Base-by-base conservation (phyloP, 139 green algal species). In the Zygnema cylindricum region DNA sequence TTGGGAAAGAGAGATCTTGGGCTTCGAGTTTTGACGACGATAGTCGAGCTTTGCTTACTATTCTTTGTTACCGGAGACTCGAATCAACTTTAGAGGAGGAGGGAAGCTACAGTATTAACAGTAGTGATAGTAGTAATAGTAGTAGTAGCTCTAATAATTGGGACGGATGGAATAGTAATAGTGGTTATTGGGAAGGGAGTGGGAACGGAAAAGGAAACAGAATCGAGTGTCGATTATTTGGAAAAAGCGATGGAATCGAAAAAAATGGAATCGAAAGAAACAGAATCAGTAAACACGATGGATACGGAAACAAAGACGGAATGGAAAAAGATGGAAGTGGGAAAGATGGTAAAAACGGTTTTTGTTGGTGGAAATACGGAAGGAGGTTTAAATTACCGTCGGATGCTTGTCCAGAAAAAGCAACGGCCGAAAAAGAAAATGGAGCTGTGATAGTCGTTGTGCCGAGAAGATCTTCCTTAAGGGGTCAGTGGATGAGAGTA, bases 361-460 rank as follows among this genome's bases (percentile, higher is more conserved):
- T 25, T 63, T 63, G 7, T 63, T 63, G 7, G 49, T 79, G 71
- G 71, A 41, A 79, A 54, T 79, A 40, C 21, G 71, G 71, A 23
- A 41, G 71, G 71, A 41, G 71, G 71, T 79, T 79, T 16, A 79
- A 79, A 43, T 79, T 79, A 16, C 71, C 71, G 7, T 41, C 71
- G 38, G 71, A 79, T 16, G 71, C 71, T 3, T 54, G 71, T 43
- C 71, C 71, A n/a, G 71, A 79, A 43, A 16, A 11, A 79, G 71
- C 71, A 11, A 79, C 71, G 21, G 71, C 71, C 16, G 71, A 7
- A 41, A 7, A 79, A 11, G 36, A 79, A 16, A 16, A 79, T 16
- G 71, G 71, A 43, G 38, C 38, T 3, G 11, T 79, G 71, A 79
- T 16, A 54, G 71, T 79, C 16, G 38, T 79, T 7, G 71, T 79